Evolutionary conservation across 208 protist genomes (phyloP).

Genomic region (Crithidia sp.): DNA sequence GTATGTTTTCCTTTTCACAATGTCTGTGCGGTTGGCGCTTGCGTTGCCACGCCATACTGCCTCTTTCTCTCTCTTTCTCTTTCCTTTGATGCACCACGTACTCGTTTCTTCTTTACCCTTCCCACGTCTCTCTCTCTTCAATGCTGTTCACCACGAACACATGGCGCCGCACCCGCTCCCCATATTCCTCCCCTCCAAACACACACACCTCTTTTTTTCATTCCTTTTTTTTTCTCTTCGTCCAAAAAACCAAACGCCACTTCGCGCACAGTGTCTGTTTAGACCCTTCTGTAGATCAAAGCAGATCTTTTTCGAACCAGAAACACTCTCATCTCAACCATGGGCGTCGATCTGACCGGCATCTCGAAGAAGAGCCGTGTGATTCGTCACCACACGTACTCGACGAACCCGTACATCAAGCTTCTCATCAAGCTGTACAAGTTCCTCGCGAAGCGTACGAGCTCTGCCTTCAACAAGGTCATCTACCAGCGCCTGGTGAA

Average conservation of each 20-base stretch:
- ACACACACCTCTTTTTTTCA: too few species aligned
- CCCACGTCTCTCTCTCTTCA: too few species aligned
- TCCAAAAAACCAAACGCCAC: neutral
- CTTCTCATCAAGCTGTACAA: conserved; percentile 99
- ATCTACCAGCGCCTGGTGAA: conserved; percentile 97
- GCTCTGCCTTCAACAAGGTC: conserved; percentile 98
- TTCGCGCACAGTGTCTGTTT: conserved; percentile 4
- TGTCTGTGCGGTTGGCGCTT: too few species aligned
- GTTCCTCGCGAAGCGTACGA: conserved; percentile 98
- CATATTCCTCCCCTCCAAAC: too few species aligned
- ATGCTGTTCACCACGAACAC: too few species aligned
- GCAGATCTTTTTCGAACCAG: conserved; percentile 20
- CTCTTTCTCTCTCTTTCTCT: too few species aligned
- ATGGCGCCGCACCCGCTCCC: too few species aligned
- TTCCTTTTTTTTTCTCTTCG: too few species aligned
- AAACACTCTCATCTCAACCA: conserved; percentile 40
- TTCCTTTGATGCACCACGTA: too few species aligned
- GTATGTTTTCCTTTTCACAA: too few species aligned
- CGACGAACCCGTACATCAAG: conserved; percentile 97
- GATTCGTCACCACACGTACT: conserved; percentile 94
- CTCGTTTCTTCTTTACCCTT: too few species aligned
- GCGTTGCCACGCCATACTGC: too few species aligned
- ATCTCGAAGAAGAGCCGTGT: conserved; percentile 91
- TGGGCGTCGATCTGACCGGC: conserved; percentile 92
- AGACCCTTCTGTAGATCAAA: conserved; percentile 21